These are phyloP conservation scores for Vinca minor DNA, from an alignment of 257 asterid species.

Conservation along the genomic window DNA sequence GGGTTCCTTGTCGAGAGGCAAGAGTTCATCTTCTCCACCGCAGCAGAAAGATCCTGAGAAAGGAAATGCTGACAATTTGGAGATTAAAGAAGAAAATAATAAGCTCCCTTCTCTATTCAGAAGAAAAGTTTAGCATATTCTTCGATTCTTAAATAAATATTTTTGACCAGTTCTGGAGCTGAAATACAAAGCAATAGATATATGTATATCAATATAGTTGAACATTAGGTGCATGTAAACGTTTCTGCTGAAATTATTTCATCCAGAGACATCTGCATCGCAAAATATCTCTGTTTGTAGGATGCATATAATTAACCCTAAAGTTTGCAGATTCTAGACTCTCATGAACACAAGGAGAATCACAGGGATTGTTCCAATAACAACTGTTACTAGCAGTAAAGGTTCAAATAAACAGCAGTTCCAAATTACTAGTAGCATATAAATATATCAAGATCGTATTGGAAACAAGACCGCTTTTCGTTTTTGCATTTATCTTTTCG, in stretches of 20 bases:
- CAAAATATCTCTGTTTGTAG: neutral
- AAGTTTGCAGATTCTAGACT: no score
- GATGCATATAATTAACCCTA: neutral
- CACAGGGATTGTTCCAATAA: no score
- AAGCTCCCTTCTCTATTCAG: neutral
- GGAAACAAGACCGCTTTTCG: neutral
- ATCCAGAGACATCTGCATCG: neutral
- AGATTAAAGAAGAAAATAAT: constrained; percentile 8
- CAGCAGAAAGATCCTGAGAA: constrained; percentile 55
- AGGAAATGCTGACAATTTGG: constrained; percentile 8
- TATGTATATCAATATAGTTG: neutral
- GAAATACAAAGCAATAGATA: neutral
- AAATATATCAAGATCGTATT: neutral
- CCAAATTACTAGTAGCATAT: neutral
- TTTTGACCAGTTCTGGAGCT: neutral
- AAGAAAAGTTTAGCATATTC: neutral
- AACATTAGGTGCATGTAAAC: neutral
- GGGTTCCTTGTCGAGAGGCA: constrained; percentile 36
- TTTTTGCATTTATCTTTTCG: neutral
- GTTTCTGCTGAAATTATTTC: neutral
- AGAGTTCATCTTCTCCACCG: constrained; percentile 61
- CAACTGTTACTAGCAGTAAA: neutral
- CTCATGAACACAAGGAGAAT: no score
- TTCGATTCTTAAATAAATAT: neutral
- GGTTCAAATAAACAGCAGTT: neutral